Base-by-base conservation (phyloP, 139 green algal genomes). In the Coelastrella sp. region DNA sequence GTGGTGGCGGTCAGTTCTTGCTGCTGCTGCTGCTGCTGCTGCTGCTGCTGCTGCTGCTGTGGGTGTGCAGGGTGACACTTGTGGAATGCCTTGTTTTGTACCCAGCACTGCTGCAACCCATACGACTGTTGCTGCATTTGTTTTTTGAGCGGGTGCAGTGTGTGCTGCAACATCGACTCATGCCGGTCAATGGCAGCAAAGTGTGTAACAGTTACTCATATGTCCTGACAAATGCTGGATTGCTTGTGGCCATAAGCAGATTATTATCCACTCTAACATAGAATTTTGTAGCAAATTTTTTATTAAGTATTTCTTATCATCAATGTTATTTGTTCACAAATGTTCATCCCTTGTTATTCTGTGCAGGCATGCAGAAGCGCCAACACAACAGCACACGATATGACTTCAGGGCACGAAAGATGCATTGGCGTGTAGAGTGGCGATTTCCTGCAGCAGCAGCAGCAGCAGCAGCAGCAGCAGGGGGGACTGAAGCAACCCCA, bases 351-450 rank as follows among this genome's bases (percentile, higher is more conserved):
- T 72, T 56, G 6, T 17, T 9, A 7, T 7, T 15, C 7, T 63
- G 57, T 8, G 78, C 93, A 89, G 94, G 94, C 56, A 96, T 96
- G 94, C 84, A 92, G 76, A 85, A 86, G 14, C 92, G 94, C 7
- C 85, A 76, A 27, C 65, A 24, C 61, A 97, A 96, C 92, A 95
- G 87, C 76, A 96, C 92, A 0, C 85, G 89, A 8, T 97, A 94
- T 85, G 92, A 96, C 72, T n/a, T 74, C 1, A 90, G 88, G 25
- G 73, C n/a, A 25, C 88, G 92, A 8, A 93, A 90, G 61, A 85
- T 97, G 61, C n/a, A 72, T 7, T 97, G 95, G 95, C 88, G 93
- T 0, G 61, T 97, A 82, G 93, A 95, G 80, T 96, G 94, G 95
- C 82, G 78, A n/a, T 96, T 97, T 78, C 65, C 72, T 17, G 87